A percentile compares a stretch with the other conserved stretches of the same genome.
These are phyloP conservation scores for Ceratocystis cubensis DNA, from an alignment of 2,329 filamentous ascomycete genomes.

Conservation along the genomic window DNA sequence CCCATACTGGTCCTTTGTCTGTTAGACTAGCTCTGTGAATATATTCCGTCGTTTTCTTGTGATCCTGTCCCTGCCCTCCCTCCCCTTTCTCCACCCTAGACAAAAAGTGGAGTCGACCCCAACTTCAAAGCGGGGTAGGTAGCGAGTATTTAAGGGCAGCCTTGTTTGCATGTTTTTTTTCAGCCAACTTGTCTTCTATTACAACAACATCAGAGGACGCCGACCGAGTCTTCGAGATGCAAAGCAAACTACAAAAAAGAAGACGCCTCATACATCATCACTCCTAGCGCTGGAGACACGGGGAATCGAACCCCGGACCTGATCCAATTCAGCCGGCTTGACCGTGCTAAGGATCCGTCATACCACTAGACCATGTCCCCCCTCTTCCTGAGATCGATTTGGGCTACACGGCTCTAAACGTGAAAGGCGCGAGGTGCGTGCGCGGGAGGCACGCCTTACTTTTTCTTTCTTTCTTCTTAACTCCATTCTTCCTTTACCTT, in stretches of 20 bases:
- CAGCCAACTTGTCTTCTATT: background rate
- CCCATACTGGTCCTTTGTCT: no score
- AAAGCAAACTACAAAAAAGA: background rate
- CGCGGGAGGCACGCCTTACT: no score
- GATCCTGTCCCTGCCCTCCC: no score
- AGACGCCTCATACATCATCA: background rate
- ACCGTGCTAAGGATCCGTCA: constrained; percentile 21
- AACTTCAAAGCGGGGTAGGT: no score
- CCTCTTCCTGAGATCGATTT: background rate
- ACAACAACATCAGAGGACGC: background rate
- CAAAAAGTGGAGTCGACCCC: no score
- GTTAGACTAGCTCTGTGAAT: no score
- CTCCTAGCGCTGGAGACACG: constrained; percentile 16
- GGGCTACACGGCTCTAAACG: background rate
- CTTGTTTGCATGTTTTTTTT: background rate
- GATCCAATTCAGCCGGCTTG: constrained; percentile 16
- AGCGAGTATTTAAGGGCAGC: background rate
- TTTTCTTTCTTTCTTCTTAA: no score
- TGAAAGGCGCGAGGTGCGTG: background rate
- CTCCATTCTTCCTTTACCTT: no score
- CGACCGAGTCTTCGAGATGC: background rate
- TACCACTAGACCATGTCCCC: constrained; percentile 19
- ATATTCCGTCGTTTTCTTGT: no score
- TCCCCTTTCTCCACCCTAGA: no score
- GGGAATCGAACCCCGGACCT: constrained; percentile 22